phyloP scores from a whole-genome alignment of 2,329 filamentous ascomycete species.

The Nakataea oryzae region DNA sequence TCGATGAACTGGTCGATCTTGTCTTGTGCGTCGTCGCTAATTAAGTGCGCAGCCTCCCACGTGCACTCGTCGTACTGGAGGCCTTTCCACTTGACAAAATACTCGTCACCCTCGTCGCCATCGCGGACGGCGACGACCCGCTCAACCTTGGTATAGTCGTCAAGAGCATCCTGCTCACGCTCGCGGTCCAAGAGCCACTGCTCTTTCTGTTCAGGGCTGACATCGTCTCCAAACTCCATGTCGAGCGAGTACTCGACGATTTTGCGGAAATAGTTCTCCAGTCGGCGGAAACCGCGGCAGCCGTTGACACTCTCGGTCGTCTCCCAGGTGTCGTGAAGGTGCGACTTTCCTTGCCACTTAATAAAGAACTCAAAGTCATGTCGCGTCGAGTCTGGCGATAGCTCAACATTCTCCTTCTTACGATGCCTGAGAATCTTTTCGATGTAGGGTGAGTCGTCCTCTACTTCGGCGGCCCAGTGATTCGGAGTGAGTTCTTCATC shows the following conservation, averaged over 20 bases:
- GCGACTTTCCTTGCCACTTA: slow-evolving; percentile 95
- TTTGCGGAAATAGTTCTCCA: slow-evolving; percentile 93
- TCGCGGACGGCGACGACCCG: slow-evolving; percentile 78
- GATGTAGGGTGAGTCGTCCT: slow-evolving; percentile 76
- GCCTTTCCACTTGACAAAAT: slow-evolving; percentile 95
- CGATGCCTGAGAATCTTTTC: slow-evolving; percentile 86
- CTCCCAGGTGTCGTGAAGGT: slow-evolving; percentile 95
- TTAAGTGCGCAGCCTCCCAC: slow-evolving; percentile 66
- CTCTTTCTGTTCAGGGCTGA: slow-evolving; percentile 77
- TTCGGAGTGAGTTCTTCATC: slow-evolving; percentile 59
- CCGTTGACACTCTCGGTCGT: slow-evolving; percentile 61
- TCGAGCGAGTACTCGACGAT: slow-evolving; percentile 70
- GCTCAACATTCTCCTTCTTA: slow-evolving; percentile 55
- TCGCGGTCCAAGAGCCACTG: slow-evolving; percentile 95
- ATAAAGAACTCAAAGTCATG: slow-evolving; percentile 86
- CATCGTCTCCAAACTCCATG: slow-evolving; percentile 61
- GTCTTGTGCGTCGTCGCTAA: slow-evolving; percentile 70
- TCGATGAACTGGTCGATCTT: slow-evolving; percentile 90
- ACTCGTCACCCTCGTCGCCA: slow-evolving; percentile 73
- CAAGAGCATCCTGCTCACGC: slow-evolving; percentile 75
- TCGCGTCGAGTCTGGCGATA: slow-evolving; percentile 44
- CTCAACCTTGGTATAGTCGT: slow-evolving; percentile 87
- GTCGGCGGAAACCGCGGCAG: slow-evolving; percentile 75
- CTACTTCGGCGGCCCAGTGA: slow-evolving; percentile 58
- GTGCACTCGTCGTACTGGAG: slow-evolving; percentile 90